Percentiles rank a stretch among this genome's conserved stretches.
Evolutionary conservation across 2,329 filamentous ascomycete genomes (phyloP).

Genomic region (Cercospora sp.): DNA sequence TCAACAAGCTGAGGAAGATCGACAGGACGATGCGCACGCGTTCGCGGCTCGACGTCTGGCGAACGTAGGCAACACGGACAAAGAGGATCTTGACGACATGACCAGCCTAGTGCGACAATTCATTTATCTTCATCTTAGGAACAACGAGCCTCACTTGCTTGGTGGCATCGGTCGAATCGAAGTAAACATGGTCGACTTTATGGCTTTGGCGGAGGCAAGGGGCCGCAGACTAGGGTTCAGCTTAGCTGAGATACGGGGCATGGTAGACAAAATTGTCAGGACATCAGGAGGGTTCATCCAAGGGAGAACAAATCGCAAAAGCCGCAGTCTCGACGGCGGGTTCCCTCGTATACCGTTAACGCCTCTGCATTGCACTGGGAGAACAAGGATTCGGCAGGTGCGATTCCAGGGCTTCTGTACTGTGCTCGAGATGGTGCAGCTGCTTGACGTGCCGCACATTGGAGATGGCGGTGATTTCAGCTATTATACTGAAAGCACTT

Average conservation of each 20-base stretch:
- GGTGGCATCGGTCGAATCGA: neutral
- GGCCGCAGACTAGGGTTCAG: neutral
- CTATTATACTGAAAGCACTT: constrained; percentile 1
- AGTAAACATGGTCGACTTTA: neutral
- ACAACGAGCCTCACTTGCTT: neutral
- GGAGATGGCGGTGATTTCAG: neutral
- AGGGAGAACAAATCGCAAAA: neutral
- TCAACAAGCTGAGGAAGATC: constrained; percentile 1
- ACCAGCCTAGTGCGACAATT: neutral
- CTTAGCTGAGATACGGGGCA: neutral
- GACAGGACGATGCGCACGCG: constrained; percentile 4
- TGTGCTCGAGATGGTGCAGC: constrained; percentile 8
- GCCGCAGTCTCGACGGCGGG: neutral
- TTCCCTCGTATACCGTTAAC: constrained; percentile 11
- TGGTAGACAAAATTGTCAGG: neutral
- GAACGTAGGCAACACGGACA: neutral
- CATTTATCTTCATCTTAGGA: neutral
- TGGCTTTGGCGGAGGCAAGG: neutral
- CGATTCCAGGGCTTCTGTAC: constrained; percentile 7
- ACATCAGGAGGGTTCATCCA: neutral
- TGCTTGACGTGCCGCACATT: constrained; percentile 9
- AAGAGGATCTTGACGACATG: neutral
- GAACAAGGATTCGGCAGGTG: neutral
- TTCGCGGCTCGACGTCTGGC: constrained; percentile 5
- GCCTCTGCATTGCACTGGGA: neutral